Percentiles rank a stretch among this genome's conserved stretches.
phyloP scores from a whole-genome alignment of 2,329 filamentous ascomycete genomes.

The Claviceps sp. region DNA sequence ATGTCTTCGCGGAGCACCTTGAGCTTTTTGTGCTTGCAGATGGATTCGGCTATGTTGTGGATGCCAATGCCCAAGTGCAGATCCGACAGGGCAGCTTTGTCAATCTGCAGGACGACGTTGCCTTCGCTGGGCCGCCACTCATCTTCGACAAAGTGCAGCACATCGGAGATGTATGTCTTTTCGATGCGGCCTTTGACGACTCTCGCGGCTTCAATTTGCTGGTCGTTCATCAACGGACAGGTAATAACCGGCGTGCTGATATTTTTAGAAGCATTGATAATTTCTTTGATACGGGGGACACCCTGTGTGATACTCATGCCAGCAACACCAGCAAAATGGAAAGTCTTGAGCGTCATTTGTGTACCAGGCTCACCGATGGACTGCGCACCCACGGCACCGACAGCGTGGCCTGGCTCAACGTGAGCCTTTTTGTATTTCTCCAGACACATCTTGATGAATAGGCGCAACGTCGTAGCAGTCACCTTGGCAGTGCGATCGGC shows the following conservation, averaged over 20 bases:
- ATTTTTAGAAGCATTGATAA: conserved; percentile 91
- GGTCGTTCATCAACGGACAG: conserved; percentile 67
- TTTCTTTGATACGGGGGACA: conserved; percentile 99
- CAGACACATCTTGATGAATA: conserved; percentile 72
- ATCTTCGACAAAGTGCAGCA: conserved; percentile 71
- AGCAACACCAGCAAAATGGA: conserved; percentile 99
- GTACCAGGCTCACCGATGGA: conserved; percentile 97
- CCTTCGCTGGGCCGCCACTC: conserved; percentile 62
- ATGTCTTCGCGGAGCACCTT: conserved; percentile 59
- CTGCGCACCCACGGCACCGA: conserved; percentile 90
- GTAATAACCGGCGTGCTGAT: conserved; percentile 93
- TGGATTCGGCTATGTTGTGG: conserved; percentile 60
- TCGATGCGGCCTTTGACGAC: conserved; percentile 90
- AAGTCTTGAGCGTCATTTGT: conserved; percentile 98
- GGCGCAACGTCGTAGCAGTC: conserved; percentile 55
- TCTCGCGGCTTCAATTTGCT: conserved; percentile 65
- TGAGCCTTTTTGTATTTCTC: conserved; percentile 84
- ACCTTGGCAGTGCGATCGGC: conserved; percentile 72
- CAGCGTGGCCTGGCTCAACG: conserved; percentile 87
- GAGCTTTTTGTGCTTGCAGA: conserved; percentile 70
- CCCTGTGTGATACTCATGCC: conserved; percentile 99
- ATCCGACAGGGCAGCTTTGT: conserved; percentile 62
- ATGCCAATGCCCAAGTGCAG: conserved; percentile 70
- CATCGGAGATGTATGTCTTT: conserved; percentile 80
- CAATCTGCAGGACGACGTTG: conserved; percentile 62